phyloP scores from a whole-genome alignment of 257 asterid species.

The Solanum ossicruentum region DNA sequence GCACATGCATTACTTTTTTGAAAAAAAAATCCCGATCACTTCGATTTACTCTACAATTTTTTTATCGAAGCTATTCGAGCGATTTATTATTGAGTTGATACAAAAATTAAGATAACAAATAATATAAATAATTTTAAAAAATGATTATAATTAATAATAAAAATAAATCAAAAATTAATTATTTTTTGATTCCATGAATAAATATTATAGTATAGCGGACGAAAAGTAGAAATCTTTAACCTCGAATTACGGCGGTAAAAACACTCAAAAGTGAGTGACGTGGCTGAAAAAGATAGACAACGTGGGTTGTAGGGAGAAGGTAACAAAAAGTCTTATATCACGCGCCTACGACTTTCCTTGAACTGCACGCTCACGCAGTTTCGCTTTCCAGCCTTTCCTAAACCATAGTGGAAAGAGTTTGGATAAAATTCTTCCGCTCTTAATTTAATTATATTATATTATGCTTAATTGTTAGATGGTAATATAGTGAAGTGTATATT shows the following conservation, averaged over 20 bases:
- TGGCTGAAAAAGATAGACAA: not conserved
- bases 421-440: no score
- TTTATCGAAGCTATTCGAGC: not conserved
- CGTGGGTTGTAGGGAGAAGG: not conserved
- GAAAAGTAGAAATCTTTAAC: no score
- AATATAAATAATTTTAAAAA: no score
- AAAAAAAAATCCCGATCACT: not conserved
- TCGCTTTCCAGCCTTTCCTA: no score
- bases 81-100: no score
- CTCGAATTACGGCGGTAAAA: not conserved
- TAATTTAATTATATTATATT: not conserved
- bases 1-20: constrained; percentile 13
- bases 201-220: no score
- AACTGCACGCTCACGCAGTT: no score
- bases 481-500: not conserved
- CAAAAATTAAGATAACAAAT: no score
- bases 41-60: not conserved
- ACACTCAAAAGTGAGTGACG: not conserved
- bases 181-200: no score
- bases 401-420: no score
- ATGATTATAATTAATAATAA: no score
- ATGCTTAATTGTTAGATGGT: not conserved
- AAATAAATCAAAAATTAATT: no score
- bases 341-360: not conserved
- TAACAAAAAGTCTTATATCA: not conserved